A percentile compares a stretch with the other conserved stretches of the same genome.
phyloP scores from a whole-genome alignment of 345 rosid species.

The Arabidopsis arenosa region DNA sequence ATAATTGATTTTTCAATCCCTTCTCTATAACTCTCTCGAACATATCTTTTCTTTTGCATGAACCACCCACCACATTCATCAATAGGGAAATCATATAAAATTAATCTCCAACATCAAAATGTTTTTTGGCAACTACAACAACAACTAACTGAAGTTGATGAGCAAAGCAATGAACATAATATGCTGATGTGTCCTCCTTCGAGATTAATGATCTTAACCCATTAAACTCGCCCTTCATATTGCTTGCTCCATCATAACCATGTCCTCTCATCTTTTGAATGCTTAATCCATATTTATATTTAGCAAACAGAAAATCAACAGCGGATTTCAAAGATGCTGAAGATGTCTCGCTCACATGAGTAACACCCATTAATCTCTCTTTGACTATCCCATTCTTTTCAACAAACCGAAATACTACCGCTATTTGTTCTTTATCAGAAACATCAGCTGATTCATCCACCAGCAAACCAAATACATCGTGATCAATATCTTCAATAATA shows the following conservation, averaged over 20 bases:
- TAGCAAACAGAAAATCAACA: too few relatives aligned
- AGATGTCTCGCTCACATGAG: too few relatives aligned
- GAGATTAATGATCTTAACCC: neutral
- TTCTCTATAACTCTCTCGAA: too few relatives aligned
- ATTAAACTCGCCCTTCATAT: neutral
- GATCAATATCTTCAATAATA: neutral
- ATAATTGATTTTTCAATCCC: too few relatives aligned
- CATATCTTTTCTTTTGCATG: neutral
- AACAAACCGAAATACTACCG: neutral
- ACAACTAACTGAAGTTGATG: neutral
- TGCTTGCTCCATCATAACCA: neutral
- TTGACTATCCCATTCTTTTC: neutral
- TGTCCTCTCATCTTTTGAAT: neutral
- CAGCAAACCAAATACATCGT: neutral
- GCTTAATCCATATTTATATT: too few relatives aligned
- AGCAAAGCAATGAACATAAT: neutral
- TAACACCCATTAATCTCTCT: too few relatives aligned
- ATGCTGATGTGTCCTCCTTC: neutral
- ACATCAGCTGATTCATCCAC: neutral
- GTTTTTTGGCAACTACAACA: neutral
- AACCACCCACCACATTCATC: neutral
- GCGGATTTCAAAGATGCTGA: too few relatives aligned
- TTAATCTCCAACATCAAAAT: too few relatives aligned
- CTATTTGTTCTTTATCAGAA: neutral
- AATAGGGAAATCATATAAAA: too few relatives aligned